Evolutionary conservation across 345 rosid species (phyloP), one percentile per base, ranked within the genome.

Genomic region (Turritis glabra): DNA sequence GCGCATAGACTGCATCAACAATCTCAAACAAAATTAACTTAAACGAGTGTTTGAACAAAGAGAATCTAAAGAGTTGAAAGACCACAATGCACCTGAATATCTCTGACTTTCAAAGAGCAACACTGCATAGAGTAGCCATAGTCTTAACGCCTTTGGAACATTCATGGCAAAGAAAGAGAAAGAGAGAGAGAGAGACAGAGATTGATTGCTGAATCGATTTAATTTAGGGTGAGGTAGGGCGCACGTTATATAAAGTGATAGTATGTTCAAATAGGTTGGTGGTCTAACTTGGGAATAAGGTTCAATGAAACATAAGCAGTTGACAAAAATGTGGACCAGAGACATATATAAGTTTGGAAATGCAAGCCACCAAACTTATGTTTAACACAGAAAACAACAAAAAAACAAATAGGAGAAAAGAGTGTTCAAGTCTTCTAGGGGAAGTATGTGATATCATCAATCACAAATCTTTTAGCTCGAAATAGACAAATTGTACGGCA

Each of bases 1-100:
- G 78, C 12, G 83, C 80, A 50, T 37, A 9, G 15, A 79, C 88
- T 86, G 83, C 55, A 71, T 56, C 67, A 71, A 71, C 29, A 48
- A 71, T 37, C 52, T n/a, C 72, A 69, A 23, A 19, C 52, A 51
- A 52, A 43, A 8, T 21, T 7, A 12, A 50, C 54, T 50, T 30
- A 23, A 23, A 33, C 7, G 12, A 62, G 18, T 25, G 33, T 40
- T 23, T 15, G 1, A 18, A 38, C 35, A 26, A 62, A 11, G n/a
- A 19, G 46, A 44, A 77, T 10, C 15, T 4, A 9, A 9, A 59
- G 38, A n/a, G 13, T 8, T 33, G 11, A 30, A 60, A n/a, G 7
- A 60, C 3, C 17, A 17, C 17, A 35, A 5, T 7, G 22, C 9
- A 77, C 72, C 76, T 71, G 68, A 71, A 64, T 64, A 61, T 71